phyloP scores from a whole-genome alignment of 768 basidiomycete species.

The Serendipita sp. region DNA sequence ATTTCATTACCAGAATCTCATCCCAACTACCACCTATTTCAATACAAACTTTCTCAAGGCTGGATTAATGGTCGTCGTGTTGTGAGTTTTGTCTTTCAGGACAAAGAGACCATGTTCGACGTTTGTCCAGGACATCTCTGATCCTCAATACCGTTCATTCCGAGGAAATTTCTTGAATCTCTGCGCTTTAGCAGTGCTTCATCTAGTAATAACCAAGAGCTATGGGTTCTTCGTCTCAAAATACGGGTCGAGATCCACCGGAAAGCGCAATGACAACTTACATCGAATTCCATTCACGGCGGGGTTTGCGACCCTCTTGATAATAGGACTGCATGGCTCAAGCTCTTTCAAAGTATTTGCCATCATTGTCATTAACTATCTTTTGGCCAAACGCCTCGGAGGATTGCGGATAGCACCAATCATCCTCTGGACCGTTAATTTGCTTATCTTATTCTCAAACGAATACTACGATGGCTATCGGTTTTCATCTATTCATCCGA shows the following conservation, averaged over 20 bases:
- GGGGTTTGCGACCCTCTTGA: slow-evolving; percentile 43
- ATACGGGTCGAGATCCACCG: slow-evolving; percentile 15
- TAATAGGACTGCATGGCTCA: slow-evolving; percentile 64
- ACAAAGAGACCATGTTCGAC: not conserved
- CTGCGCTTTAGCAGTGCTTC: slow-evolving; percentile 30
- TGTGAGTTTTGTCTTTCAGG: slow-evolving; percentile 30
- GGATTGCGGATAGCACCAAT: slow-evolving; percentile 32
- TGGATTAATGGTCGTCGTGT: slow-evolving; percentile 72
- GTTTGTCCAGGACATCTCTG: slow-evolving; percentile 72
- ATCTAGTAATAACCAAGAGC: slow-evolving; percentile 39
- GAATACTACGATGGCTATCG: slow-evolving; percentile 60
- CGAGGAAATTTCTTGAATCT: slow-evolving; percentile 62
- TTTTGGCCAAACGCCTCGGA: slow-evolving; percentile 32
- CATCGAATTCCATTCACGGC: slow-evolving; percentile 42
- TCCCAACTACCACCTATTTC: slow-evolving; percentile 54
- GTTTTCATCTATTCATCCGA: slow-evolving; percentile 39
- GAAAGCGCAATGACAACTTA: slow-evolving; percentile 15
- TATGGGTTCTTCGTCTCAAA: slow-evolving; percentile 19
- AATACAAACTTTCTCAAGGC: slow-evolving; percentile 41
- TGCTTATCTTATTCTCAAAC: slow-evolving; percentile 55
- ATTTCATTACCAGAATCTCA: slow-evolving; percentile 37
- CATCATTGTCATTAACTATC: slow-evolving; percentile 58
- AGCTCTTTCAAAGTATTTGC: slow-evolving; percentile 59
- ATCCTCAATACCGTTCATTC: slow-evolving; percentile 80
- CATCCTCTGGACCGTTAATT: slow-evolving; percentile 67